Conservation (phyloP, 768 basidiomycete genomes). For the Trametopsis cervina region DNA sequence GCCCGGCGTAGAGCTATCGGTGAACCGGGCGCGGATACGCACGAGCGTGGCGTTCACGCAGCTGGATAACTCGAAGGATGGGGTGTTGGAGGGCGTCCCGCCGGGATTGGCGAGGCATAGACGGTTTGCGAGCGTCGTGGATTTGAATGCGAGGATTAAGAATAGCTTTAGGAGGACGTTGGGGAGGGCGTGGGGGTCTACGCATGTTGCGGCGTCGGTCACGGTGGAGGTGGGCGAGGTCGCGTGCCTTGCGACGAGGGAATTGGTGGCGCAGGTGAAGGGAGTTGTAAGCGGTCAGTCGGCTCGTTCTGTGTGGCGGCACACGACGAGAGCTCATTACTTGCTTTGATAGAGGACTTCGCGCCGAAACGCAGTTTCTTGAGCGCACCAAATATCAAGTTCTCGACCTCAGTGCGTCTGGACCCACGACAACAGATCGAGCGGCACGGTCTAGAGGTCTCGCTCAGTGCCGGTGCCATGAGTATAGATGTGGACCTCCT, state of each 20-base stretch:
- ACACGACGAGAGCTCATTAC: too few species aligned
- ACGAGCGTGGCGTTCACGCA: slow-evolving; percentile 50
- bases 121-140: slow-evolving; percentile 41
- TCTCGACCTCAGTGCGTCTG: slow-evolving; percentile 45
- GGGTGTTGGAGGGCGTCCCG: slow-evolving; percentile 3
- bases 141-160: slow-evolving; percentile 57
- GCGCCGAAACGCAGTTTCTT: slow-evolving; percentile 29
- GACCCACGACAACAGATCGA: slow-evolving; percentile 55
- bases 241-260: slow-evolving; percentile 26
- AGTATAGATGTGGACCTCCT: slow-evolving; percentile 40
- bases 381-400: slow-evolving; percentile 38
- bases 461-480: slow-evolving; percentile 39
- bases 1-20: slow-evolving; percentile 42
- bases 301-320: too few species aligned
- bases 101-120: slow-evolving; percentile 12
- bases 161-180: slow-evolving; percentile 58
- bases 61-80: slow-evolving; percentile 31
- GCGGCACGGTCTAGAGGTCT: slow-evolving; percentile 42
- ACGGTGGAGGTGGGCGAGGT: slow-evolving; percentile 43
- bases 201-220: slow-evolving; percentile 49
- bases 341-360: neutral
- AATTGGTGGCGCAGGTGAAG: slow-evolving; percentile 4
- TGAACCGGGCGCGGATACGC: slow-evolving; percentile 44
- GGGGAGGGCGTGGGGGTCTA: slow-evolving; percentile 62
- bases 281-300: neutral